Evolutionary conservation across 495 filamentous ascomycete species (phyloP), one percentile per base, ranked within the genome.

Genomic region (Ramalina peruviana): DNA sequence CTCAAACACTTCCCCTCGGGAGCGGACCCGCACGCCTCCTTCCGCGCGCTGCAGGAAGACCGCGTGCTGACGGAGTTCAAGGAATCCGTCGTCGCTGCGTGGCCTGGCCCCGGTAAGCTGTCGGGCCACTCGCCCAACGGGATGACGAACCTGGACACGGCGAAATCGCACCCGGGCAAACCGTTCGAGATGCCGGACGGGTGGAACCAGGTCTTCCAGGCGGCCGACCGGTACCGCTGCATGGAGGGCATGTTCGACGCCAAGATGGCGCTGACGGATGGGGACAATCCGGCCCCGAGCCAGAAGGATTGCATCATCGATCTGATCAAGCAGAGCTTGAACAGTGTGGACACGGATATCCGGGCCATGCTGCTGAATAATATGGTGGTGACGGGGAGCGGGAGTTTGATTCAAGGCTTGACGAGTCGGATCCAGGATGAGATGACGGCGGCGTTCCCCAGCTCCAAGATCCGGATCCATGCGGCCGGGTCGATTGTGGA

Each of bases 101-200:
- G 90, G 90, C 73, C 75, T n/a, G 87, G 88, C 1, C 86, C 85
- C 0, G 83, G 82, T 47, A 74, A 77, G 20, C 78, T 84, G 49
- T 62, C 72, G 5, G 71, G 73, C 37, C 70, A 74, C 6, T 71
- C 73, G 33, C 80, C 77, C 53, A 69, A 68, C 21, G 74, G 76
- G 33, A 64, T 71, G n/a, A 64, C 70, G 3, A 84, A 83, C 58
- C 76, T 88, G 54, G 88, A 94, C 27, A 66, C 76, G 33, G 80
- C 76, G 15, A 75, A 70, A 51, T 66, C 61, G 44, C 74, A 73
- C 50, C 83, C 80, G 1, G 85, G 82, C 20, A 81, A 86, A 21
- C 85, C 90, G 6, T 98, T 96, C 62, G 92, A 98, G 71, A 86
- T 98, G 73, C 92, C 92, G 1, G 86, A 97, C 61, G 88, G 92